Evolutionary conservation across 805 yeast genomes (phyloP), one percentile per base, ranked within the genome.

Genomic region (Yarrowia sp.): DNA sequence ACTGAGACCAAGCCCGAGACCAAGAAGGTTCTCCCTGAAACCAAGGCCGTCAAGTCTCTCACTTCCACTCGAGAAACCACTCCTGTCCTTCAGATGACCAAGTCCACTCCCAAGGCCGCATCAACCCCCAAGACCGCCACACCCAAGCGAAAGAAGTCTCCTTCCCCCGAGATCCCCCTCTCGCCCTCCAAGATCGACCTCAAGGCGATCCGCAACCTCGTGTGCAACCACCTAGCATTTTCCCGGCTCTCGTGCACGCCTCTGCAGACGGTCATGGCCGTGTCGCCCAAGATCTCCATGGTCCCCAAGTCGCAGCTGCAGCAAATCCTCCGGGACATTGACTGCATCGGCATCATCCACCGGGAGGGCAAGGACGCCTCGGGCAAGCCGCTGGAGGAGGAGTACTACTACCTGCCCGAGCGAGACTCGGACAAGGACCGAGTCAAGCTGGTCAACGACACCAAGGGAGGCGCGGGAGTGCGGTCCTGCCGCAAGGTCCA

Each of bases 281-380:
- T 86, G 4, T 76, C 81, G 6, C 71, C 74, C 47, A 64, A 63
- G 13, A 61, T 64, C 49, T 47, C 68, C 47, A 24, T 22, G 14
- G 41, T 58, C 14, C 53, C 62, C 42, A 49, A 62, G 56, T 65
- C 65, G 29, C 77, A 78, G 63, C 73, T 83, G 13, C 77, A 82
- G 46, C 71, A 71, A 18, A 69, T 83, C 7, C 77, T 85, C 44
- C 73, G 75, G 58, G 70, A 73, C 44, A 75, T 84, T 36, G 68
- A 73, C 5, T 87, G 93, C 68, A 81, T 93, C 63, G 98, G 98
- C n/a, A 87, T 88, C 10, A 92, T 94, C 64, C 82, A 84, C 69
- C 86, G 98, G 73, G 80, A 81, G 63, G 97, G 97, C 53, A 92
- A 91, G 72, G 99, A 94, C 74, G 97, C 98, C 2, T 96, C 97